Base-by-base conservation (phyloP, 345 rosid species). In the Capsella bursapastoris region DNA sequence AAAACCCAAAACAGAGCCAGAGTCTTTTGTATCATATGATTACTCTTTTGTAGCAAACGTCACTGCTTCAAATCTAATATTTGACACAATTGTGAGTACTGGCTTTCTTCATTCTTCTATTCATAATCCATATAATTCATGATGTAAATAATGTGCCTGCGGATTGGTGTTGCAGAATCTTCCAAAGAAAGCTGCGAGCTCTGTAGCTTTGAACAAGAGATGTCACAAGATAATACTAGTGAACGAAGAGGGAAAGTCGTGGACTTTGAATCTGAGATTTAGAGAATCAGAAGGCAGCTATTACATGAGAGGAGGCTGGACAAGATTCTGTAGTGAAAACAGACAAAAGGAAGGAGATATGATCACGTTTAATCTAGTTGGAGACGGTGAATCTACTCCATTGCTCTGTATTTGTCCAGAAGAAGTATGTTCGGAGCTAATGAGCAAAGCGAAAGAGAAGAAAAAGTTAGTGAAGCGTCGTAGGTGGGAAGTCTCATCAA, bases 271-370 rank as follows among this genome's bases (percentile, higher is more conserved):
- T 1, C 29, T 70, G 37, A 37, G 28, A 2, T 37, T 3, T 47
- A 45, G 1, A 34, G 31, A 41, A 51, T 34, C 51, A 45, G 28
- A 5, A 1, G 14, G 34, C 40, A 1, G 28, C 4, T 69, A 25
- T 69, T 53, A 62, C 65, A 76, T 76, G 12, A 38, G 28, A 12
- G 52, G 66, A 56, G 67, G 75, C 5, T 77, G 80, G 80, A 64
- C 5, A 57, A 37, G 48, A 3, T 77, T 77, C 56, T 77, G 67
- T 48, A 11, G 0, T 16, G 75, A 64, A 8, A 70, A 76, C 58
- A 48, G 29, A 56, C 27, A 1, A 4, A 47, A 18, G 38, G 11
- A 8, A 25, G 80, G 80, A 70, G 80, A 76, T n/a, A 6, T 43
- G 1, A 8, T 70, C 18, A 3, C 40, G 45, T 70, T 76, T 37